phyloP scores from a whole-genome alignment of 768 basidiomycete species.

The Rhodotorula paludigena region DNA sequence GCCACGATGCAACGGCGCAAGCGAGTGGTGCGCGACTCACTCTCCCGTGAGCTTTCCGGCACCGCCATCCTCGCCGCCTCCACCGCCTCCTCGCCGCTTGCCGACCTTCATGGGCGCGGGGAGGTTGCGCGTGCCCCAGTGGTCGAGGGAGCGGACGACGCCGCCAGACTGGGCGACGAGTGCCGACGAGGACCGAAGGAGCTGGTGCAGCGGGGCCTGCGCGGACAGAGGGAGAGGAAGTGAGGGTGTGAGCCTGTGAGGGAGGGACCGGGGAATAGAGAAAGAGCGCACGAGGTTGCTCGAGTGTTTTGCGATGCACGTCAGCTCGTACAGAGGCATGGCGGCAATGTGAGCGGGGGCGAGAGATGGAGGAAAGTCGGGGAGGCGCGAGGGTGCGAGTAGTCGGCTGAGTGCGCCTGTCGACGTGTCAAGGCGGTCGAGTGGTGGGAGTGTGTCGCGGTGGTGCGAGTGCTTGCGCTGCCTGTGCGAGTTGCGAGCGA shows the following conservation, averaged over 20 bases:
- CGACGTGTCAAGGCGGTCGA: too few relatives aligned
- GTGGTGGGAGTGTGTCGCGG: too few relatives aligned
- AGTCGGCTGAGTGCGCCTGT: too few relatives aligned
- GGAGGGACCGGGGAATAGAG: background rate
- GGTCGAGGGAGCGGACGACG: conserved; percentile 73
- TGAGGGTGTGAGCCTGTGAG: background rate
- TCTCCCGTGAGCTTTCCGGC: conserved; percentile 58
- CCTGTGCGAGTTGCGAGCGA: too few relatives aligned
- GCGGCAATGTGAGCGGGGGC: background rate
- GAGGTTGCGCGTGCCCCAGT: conserved; percentile 66
- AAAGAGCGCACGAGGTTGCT: conserved; percentile 43
- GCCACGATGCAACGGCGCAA: too few relatives aligned
- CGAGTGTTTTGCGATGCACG: conserved; percentile 66
- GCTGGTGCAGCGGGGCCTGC: conserved; percentile 69
- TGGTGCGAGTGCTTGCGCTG: too few relatives aligned
- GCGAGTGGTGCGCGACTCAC: conserved; percentile 53
- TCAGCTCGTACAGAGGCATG: conserved; percentile 85
- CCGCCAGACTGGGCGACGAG: conserved; percentile 71
- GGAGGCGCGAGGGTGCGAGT: too few relatives aligned
- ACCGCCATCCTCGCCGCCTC: conserved; percentile 1
- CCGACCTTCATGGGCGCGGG: conserved; percentile 61
- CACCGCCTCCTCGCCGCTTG: conserved; percentile 27
- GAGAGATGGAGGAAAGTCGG: background rate
- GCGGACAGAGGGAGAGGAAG: background rate
- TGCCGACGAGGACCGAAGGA: conserved; percentile 65